These are phyloP conservation scores for Alopecurus myosuroides DNA, from an alignment of 176 grass and related monocot genomes.

Conservation along the genomic window DNA sequence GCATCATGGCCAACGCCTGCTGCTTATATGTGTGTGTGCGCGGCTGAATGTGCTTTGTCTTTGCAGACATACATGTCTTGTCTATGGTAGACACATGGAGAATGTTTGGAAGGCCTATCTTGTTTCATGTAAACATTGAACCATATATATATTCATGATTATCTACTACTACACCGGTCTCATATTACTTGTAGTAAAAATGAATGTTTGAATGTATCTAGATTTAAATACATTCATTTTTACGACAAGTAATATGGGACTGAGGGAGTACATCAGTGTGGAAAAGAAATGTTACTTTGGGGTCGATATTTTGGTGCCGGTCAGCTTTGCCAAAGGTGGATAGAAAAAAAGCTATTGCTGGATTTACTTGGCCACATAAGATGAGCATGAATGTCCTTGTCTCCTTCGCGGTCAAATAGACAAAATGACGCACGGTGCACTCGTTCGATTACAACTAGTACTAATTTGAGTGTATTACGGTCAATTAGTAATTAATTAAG, in stretches of 20 bases:
- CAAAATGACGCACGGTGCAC: slow-evolving; percentile 14
- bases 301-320: background rate
- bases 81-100: slow-evolving; percentile 29
- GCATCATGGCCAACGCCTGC: background rate
- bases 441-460: background rate
- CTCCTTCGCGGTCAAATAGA: background rate
- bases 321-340: slow-evolving; percentile 31
- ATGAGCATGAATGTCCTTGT: slow-evolving; percentile 11
- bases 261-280: background rate
- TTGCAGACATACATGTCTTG: slow-evolving; percentile 34
- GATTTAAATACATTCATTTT: too few relatives aligned
- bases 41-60: slow-evolving; percentile 6
- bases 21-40: background rate
- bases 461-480: background rate
- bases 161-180: too few relatives aligned
- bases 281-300: slow-evolving; percentile 36
- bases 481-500: background rate
- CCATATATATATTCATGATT: too few relatives aligned
- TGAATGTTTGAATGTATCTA: too few relatives aligned
- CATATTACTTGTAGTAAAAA: too few relatives aligned
- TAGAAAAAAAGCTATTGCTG: background rate
- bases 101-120: slow-evolving; percentile 1
- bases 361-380: background rate
- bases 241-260: too few relatives aligned
- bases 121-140: too few relatives aligned